phyloP scores from a whole-genome alignment of 345 rosid genomes.

The Eucalyptus regnans region DNA sequence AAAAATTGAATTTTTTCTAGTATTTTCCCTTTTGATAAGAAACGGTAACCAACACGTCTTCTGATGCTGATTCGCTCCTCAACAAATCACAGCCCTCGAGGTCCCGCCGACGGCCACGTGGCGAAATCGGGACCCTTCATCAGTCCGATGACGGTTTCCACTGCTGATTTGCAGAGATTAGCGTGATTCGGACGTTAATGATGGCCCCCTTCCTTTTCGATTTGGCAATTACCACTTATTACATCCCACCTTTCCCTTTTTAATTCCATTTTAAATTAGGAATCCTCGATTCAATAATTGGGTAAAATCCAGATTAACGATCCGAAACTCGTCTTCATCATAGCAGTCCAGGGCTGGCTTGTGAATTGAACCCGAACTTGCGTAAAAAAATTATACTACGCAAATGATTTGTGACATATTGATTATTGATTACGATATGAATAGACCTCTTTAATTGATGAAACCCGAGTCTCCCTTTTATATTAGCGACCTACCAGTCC shows the following conservation, averaged over 20 bases:
- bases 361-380: accelerated
- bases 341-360: accelerated
- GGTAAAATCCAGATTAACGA: neutral
- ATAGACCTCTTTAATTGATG: neutral
- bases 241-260: neutral
- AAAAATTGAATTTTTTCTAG: neutral
- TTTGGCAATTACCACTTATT: neutral
- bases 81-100: neutral
- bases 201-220: neutral
- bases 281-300: accelerated
- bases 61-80: neutral
- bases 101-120: neutral
- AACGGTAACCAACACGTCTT: neutral
- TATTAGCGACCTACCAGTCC: accelerated
- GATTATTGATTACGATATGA: accelerated
- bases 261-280: neutral
- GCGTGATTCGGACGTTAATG: neutral
- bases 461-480: neutral
- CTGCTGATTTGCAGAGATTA: neutral
- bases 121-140: neutral
- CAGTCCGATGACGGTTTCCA: neutral
- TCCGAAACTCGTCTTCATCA: accelerated
- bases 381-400: neutral
- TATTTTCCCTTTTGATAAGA: neutral
- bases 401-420: neutral